phyloP scores from a whole-genome alignment of 352 stramenopile genomes.

The Phytophthora idaei region DNA sequence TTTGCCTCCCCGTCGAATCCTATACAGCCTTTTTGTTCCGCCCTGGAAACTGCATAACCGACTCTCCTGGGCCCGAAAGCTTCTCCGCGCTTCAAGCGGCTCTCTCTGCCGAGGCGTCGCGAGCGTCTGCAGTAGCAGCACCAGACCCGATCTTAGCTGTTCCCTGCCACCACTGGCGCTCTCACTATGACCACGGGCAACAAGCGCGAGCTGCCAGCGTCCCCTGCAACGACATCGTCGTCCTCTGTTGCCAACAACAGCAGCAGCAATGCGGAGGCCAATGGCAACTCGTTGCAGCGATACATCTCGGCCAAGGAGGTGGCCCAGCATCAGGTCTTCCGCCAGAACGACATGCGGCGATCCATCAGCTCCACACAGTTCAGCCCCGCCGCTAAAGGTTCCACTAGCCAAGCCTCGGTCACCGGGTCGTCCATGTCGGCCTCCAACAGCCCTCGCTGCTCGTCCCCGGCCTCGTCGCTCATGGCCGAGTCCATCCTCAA shows the following conservation, averaged over 20 bases:
- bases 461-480: slow-evolving; percentile 31
- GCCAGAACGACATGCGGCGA: slow-evolving; percentile 43
- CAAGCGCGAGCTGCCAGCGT: slow-evolving; percentile 34
- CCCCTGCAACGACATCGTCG: slow-evolving; percentile 11
- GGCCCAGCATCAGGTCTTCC: slow-evolving; percentile 56
- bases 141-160: slow-evolving; percentile 17
- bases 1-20: background rate
- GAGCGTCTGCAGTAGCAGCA: background rate
- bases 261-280: slow-evolving; percentile 8
- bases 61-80: slow-evolving; percentile 17
- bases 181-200: slow-evolving; percentile 41
- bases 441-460: slow-evolving; percentile 59
- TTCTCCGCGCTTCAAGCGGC: slow-evolving; percentile 26
- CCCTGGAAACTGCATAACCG: slow-evolving; percentile 20
- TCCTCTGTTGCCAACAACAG: background rate
- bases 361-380: slow-evolving; percentile 46
- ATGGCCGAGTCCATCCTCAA: slow-evolving; percentile 76
- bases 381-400: slow-evolving; percentile 2
- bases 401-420: slow-evolving; percentile 20
- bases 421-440: slow-evolving; percentile 40
- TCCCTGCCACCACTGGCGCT: background rate
- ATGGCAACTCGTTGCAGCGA: slow-evolving; percentile 43
- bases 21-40: slow-evolving; percentile 16
- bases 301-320: slow-evolving; percentile 75
- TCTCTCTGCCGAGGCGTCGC: slow-evolving; percentile 38